A percentile compares a stretch with the other conserved stretches of the same genome.
These are phyloP conservation scores for Fagus sylvatica DNA, from an alignment of 306 rosid genomes.

Conservation along the genomic window DNA sequence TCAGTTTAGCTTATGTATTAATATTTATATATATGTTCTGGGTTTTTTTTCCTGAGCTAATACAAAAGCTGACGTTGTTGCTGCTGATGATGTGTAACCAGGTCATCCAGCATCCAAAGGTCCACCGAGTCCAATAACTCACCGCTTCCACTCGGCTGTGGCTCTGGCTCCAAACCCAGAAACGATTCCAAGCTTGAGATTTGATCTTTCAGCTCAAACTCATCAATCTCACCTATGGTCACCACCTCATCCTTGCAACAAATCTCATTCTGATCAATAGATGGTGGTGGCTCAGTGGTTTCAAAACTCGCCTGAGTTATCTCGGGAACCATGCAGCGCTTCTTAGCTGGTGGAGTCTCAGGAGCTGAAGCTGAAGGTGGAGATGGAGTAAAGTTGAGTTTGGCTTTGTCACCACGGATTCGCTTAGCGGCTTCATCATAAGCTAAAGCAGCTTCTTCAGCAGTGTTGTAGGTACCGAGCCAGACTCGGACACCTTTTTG, in stretches of 20 bases:
- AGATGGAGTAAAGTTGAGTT: constrained; percentile 60
- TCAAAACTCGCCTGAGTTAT: background rate
- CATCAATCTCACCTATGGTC: background rate
- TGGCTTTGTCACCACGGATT: constrained; percentile 91
- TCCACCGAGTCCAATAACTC: constrained; percentile 26
- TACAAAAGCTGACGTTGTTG: constrained; percentile 22
- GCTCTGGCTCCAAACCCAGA: constrained; percentile 52
- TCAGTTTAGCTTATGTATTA: background rate
- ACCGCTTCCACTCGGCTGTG: constrained; percentile 12
- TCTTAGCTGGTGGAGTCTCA: constrained; percentile 28
- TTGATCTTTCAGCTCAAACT: constrained; percentile 44
- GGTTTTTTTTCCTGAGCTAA: background rate
- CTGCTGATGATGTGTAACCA: constrained; percentile 36
- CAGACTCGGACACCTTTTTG: constrained; percentile 83
- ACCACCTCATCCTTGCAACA: background rate
- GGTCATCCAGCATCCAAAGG: constrained; percentile 69
- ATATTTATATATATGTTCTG: background rate
- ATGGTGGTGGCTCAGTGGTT: background rate
- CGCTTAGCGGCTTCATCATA: constrained; percentile 81
- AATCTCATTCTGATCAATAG: constrained; percentile 1
- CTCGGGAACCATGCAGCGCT: constrained; percentile 37
- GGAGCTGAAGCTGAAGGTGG: background rate
- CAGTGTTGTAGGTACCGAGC: constrained; percentile 89
- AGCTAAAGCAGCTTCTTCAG: constrained; percentile 87
- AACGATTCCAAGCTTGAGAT: constrained; percentile 66